These are phyloP conservation scores for Alternaria ventricosa DNA, from an alignment of 2,329 filamentous ascomycete species.

Conservation along the genomic window DNA sequence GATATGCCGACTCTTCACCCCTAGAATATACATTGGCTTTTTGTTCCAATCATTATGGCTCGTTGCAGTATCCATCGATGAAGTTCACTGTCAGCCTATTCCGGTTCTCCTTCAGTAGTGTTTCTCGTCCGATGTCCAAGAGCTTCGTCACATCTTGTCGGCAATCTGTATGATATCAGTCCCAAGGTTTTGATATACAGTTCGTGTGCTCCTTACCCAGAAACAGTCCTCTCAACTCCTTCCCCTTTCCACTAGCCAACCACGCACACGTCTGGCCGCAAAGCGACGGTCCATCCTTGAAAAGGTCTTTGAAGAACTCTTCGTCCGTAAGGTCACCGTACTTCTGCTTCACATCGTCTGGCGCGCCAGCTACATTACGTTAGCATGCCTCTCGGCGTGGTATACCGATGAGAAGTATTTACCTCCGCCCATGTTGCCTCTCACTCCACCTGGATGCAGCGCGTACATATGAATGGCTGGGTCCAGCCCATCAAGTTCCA, in stretches of 20 bases:
- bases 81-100: constrained; percentile 41
- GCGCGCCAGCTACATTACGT: constrained; percentile 21
- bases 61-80: constrained; percentile 39
- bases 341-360: constrained; percentile 33
- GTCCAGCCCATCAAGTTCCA: constrained; percentile 36
- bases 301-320: constrained; percentile 31
- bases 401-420: not conserved
- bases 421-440: constrained; percentile 36
- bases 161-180: constrained; percentile 24
- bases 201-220: constrained; percentile 19
- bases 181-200: rapidly evolving
- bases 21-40: not conserved
- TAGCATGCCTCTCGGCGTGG: not conserved
- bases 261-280: constrained; percentile 43
- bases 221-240: constrained; percentile 36
- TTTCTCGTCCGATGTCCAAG: constrained; percentile 31
- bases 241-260: constrained; percentile 35
- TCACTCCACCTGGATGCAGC: constrained; percentile 41
- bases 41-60: constrained; percentile 19
- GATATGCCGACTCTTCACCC: not conserved
- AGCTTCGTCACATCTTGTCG: constrained; percentile 36
- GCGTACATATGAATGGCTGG: constrained; percentile 38
- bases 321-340: constrained; percentile 38
- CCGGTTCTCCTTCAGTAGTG: constrained; percentile 32
- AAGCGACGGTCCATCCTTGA: constrained; percentile 35